A percentile compares a stretch with the other conserved stretches of the same genome.
These are phyloP conservation scores for Yamadazyma triangularis DNA, from an alignment of 1,139 yeast genomes.

Conservation along the genomic window DNA sequence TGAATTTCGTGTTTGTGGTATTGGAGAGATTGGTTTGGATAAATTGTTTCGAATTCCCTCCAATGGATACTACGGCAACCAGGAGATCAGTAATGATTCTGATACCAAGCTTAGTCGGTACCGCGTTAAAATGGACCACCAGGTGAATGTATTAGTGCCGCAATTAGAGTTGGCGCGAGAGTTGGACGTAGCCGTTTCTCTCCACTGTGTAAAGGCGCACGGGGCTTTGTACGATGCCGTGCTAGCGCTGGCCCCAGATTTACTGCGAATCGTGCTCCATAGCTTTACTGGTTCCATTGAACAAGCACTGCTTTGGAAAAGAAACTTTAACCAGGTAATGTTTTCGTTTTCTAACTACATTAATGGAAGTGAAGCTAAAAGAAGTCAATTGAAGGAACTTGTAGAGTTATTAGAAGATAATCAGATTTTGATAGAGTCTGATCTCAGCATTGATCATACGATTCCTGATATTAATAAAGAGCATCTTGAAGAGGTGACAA, in stretches of 20 bases:
- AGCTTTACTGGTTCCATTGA: conserved; percentile 84
- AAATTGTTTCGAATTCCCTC: conserved; percentile 66
- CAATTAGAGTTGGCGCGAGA: conserved; percentile 55
- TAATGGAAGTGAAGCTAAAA: conserved; percentile 35
- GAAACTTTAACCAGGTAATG: conserved; percentile 24
- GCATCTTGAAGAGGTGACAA: conserved; percentile 16
- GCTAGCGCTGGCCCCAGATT: conserved; percentile 18
- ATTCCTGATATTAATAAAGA: conserved; percentile 11
- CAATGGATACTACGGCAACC: conserved; percentile 50
- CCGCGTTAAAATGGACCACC: conserved; percentile 63
- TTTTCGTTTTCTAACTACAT: conserved; percentile 64
- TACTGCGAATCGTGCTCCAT: conserved; percentile 68
- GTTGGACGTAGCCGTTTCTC: conserved; percentile 51
- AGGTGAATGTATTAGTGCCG: conserved; percentile 42
- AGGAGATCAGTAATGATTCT: conserved; percentile 8
- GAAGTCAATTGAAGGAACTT: conserved; percentile 19
- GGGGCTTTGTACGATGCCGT: conserved; percentile 52
- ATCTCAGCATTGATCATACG: conserved; percentile 28
- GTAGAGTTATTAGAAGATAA: conserved; percentile 15
- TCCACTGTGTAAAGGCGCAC: conserved; percentile 84
- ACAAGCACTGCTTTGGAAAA: conserved; percentile 53
- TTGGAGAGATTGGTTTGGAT: conserved; percentile 94
- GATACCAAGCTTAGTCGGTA: conserved; percentile 33
- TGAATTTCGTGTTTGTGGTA: conserved; percentile 24
- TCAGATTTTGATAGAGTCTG: conserved; percentile 37